Conservation (phyloP, 2,329 filamentous ascomycete species). For the Cercospora zeina region DNA sequence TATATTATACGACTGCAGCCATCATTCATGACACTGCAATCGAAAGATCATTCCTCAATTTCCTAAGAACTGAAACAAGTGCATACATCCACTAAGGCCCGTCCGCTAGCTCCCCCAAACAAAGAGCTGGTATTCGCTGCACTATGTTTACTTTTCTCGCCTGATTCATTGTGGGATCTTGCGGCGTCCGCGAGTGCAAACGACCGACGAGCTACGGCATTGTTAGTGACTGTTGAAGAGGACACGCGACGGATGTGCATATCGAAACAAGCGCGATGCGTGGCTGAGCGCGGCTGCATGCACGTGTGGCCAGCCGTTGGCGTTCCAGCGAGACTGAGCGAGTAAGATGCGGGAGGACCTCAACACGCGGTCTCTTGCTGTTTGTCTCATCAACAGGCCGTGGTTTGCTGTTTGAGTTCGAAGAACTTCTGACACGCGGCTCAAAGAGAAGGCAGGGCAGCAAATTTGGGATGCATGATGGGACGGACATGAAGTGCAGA, state of each 20-base stretch:
- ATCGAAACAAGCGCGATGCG: constrained; percentile 14
- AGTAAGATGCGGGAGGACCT: not conserved
- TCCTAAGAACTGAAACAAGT: constrained; percentile 9
- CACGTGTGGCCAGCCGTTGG: constrained; percentile 12
- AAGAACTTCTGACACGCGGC: not conserved
- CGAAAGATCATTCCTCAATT: not conserved
- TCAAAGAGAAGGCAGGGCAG: not conserved
- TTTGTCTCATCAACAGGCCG: too few species aligned
- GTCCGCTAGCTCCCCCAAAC: not conserved
- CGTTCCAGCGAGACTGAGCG: not conserved
- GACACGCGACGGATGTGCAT: constrained; percentile 2
- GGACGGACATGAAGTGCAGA: not conserved
- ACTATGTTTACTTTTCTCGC: not conserved
- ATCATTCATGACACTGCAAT: not conserved
- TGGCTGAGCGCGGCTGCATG: constrained; percentile 13
- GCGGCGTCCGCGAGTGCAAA: not conserved
- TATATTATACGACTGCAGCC: not conserved
- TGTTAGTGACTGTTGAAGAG: not conserved
- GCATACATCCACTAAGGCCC: constrained; percentile 14
- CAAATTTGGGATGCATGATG: not conserved
- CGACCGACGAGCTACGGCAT: not conserved
- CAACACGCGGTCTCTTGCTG: not conserved
- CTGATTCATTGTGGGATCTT: not conserved
- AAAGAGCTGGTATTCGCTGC: constrained; percentile 6
- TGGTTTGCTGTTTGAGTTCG: too few species aligned